Percentiles rank a stretch among this genome's conserved stretches.
Evolutionary conservation across 1,284 basidiomycete species (phyloP).

Genomic region (Boletus semigastroideus): DNA sequence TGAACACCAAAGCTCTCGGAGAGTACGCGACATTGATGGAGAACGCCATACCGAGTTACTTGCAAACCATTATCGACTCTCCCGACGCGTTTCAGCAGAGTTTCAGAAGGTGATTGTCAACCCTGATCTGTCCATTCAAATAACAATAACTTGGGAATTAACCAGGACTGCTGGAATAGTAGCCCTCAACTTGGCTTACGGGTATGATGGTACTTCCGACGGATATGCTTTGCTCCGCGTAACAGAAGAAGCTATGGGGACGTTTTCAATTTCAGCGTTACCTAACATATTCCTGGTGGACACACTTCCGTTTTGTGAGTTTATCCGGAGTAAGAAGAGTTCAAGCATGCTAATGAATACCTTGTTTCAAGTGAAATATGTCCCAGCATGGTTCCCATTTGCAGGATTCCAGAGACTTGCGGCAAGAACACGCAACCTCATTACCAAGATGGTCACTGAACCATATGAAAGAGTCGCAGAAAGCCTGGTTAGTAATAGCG

Average conservation of each 20-base stretch:
- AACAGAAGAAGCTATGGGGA: slow-evolving; percentile 1
- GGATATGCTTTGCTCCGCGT: neutral
- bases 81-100: neutral
- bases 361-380: neutral
- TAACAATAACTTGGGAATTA: too few relatives aligned
- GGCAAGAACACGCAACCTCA: neutral
- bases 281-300: slow-evolving; percentile 2
- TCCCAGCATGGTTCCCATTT: slow-evolving; percentile 1
- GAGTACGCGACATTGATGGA: slow-evolving; percentile 1
- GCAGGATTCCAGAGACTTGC: slow-evolving; percentile 1
- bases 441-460: neutral
- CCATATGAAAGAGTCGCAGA: slow-evolving; percentile 1
- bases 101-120: neutral
- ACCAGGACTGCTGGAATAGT: slow-evolving; percentile 1
- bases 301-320: slow-evolving; percentile 1
- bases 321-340: neutral
- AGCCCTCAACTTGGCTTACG: slow-evolving; percentile 1
- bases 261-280: slow-evolving; percentile 1
- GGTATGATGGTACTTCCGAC: slow-evolving; percentile 1
- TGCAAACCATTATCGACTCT: slow-evolving; percentile 1
- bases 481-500: neutral
- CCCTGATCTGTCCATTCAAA: neutral
- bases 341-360: neutral
- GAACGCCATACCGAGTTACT: neutral
- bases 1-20: neutral